Percentiles rank a stretch among this genome's conserved stretches.
Evolutionary conservation across 208 protist species (phyloP).

Genomic region (Acanthamoeba sp.): DNA sequence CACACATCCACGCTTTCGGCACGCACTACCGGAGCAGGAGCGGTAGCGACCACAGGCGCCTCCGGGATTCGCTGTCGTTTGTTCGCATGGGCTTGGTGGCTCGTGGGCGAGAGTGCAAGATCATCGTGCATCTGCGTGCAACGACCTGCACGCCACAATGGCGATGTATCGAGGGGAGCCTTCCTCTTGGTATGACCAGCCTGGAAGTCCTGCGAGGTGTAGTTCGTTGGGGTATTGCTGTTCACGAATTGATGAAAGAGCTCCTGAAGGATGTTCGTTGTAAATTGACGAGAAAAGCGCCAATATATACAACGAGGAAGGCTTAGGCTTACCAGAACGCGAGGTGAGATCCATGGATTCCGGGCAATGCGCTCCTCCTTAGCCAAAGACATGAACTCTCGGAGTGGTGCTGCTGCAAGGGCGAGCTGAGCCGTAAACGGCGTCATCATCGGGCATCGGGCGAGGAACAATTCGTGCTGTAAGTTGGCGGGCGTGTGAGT

Average conservation of each 20-base stretch:
- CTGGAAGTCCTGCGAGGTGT: background rate
- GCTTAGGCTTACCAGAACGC: background rate
- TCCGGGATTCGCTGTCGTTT: background rate
- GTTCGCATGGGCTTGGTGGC: background rate
- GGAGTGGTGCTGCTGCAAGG: background rate
- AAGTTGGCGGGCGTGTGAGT: no score
- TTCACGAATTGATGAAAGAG: constrained; percentile 17
- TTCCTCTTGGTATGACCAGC: background rate
- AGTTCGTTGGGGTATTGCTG: background rate
- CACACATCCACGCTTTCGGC: no score
- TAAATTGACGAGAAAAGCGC: background rate
- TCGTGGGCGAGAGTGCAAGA: no score
- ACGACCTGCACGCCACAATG: no score
- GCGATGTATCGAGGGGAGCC: background rate
- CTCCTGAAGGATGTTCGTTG: background rate
- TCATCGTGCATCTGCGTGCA: no score
- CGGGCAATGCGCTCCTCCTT: background rate
- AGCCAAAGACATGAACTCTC: background rate
- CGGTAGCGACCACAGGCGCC: background rate
- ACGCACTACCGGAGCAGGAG: background rate
- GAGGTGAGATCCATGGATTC: background rate
- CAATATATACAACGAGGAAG: background rate
- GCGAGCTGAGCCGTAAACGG: constrained; percentile 48
- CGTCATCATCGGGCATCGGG: constrained; percentile 37
- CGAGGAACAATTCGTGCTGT: constrained; percentile 21